Evolutionary conservation across 768 basidiomycete genomes (phyloP).

Genomic region (Mycena floridula): DNA sequence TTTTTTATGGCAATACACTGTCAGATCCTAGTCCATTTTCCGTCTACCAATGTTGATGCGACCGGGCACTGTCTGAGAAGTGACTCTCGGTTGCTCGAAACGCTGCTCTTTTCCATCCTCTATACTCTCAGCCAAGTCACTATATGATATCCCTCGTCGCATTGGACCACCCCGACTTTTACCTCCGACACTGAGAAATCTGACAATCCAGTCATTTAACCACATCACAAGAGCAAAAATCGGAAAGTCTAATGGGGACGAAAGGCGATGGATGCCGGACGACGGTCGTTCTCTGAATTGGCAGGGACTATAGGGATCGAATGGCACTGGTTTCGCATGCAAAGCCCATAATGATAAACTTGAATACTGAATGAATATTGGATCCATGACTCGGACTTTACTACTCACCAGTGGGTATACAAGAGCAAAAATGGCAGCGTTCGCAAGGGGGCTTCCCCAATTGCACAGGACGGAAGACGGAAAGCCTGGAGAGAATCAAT

Average conservation of each 20-base stretch:
- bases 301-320: slow-evolving; percentile 67
- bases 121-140: slow-evolving; percentile 49
- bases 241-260: slow-evolving; percentile 74
- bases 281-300: slow-evolving; percentile 29
- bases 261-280: slow-evolving; percentile 69
- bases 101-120: slow-evolving; percentile 47
- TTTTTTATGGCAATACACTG: background rate
- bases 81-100: slow-evolving; percentile 18
- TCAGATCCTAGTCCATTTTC: slow-evolving; percentile 41
- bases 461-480: slow-evolving; percentile 70
- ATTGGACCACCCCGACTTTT: slow-evolving; percentile 1
- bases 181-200: slow-evolving; percentile 47
- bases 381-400: no score
- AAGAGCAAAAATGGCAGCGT: slow-evolving; percentile 78
- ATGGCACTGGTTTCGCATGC: slow-evolving; percentile 66
- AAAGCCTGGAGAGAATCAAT: slow-evolving; percentile 37
- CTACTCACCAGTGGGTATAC: slow-evolving; percentile 68
- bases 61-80: slow-evolving; percentile 15
- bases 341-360: slow-evolving; percentile 88
- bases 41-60: slow-evolving; percentile 35
- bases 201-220: slow-evolving; percentile 68
- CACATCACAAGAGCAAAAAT: slow-evolving; percentile 70
- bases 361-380: no score
- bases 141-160: slow-evolving; percentile 24
- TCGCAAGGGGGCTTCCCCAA: slow-evolving; percentile 69